These are phyloP conservation scores for Serendipita vermifera DNA, from an alignment of 768 basidiomycete genomes.

Conservation along the genomic window DNA sequence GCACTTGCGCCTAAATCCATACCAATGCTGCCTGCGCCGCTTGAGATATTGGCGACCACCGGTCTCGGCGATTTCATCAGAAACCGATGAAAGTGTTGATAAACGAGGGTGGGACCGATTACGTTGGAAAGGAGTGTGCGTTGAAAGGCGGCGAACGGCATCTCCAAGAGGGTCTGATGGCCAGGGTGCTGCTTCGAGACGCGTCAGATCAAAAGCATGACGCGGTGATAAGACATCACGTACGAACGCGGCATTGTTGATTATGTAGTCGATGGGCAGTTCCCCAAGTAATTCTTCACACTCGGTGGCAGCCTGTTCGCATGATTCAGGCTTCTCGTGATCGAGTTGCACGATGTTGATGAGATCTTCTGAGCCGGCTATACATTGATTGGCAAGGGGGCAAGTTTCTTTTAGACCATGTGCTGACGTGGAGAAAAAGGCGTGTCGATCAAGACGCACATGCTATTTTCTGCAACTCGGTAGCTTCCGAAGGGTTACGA, in stretches of 20 bases:
- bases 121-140: constrained; percentile 23
- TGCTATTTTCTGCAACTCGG: constrained; percentile 13
- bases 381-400: background rate
- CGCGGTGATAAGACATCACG: constrained; percentile 12
- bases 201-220: background rate
- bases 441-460: background rate
- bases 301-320: constrained; percentile 18
- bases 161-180: background rate
- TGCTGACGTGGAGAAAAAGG: background rate
- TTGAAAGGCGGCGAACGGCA: background rate
- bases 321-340: constrained; percentile 19
- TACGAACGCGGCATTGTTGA: constrained; percentile 30
- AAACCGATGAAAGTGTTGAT: constrained; percentile 25
- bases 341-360: constrained; percentile 27
- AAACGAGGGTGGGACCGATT: constrained; percentile 26
- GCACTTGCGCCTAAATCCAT: constrained; percentile 20
- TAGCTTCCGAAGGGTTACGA: constrained; percentile 17
- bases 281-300: constrained; percentile 22
- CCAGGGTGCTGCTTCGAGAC: background rate
- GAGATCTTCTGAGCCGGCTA: constrained; percentile 18
- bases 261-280: constrained; percentile 27
- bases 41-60: constrained; percentile 26
- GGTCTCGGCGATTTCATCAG: constrained; percentile 22
- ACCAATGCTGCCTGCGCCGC: constrained; percentile 26
- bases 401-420: background rate